These are phyloP conservation scores for Noccaea bulbosa DNA, from an alignment of 345 rosid species.

Conservation along the genomic window DNA sequence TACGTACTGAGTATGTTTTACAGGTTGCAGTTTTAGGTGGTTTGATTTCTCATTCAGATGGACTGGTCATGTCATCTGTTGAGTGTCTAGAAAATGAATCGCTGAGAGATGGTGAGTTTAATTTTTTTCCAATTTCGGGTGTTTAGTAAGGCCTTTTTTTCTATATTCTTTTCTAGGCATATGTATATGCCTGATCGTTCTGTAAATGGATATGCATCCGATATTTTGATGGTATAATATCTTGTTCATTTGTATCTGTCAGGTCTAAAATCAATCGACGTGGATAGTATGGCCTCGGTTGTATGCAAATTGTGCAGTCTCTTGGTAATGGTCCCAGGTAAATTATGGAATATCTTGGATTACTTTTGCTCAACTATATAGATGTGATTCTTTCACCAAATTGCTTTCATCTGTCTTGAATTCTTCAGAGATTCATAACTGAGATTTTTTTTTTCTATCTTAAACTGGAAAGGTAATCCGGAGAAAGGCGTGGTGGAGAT, in stretches of 20 bases:
- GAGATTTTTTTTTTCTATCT: constrained; percentile 12
- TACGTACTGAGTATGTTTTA: constrained; percentile 37
- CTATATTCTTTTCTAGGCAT: not conserved
- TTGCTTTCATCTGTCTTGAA: not conserved
- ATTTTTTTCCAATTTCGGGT: not conserved
- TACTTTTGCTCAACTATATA: constrained; percentile 5
- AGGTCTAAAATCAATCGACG: constrained; percentile 59
- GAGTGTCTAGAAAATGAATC: constrained; percentile 57
- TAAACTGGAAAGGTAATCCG: constrained; percentile 58
- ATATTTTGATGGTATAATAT: constrained; percentile 17
- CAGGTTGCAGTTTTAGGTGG: constrained; percentile 84
- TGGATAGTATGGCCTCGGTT: constrained; percentile 57
- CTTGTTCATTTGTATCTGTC: constrained; percentile 30
- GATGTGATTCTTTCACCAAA: not conserved
- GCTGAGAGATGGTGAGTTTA: constrained; percentile 60
- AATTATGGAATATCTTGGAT: constrained; percentile 19
- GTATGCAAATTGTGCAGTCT: constrained; percentile 77
- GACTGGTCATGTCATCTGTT: constrained; percentile 66
- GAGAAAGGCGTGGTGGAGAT: constrained; percentile 53
- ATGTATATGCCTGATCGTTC: constrained; percentile 2
- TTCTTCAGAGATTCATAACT: constrained; percentile 12
- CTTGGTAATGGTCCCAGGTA: constrained; percentile 84
- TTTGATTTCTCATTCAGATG: constrained; percentile 78
- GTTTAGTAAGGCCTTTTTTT: constrained; percentile 5
- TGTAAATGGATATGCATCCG: constrained; percentile 14